A percentile compares a stretch with the other conserved stretches of the same genome.
Conservation (phyloP, 805 yeast genomes). For the Teunomyces atbi region DNA sequence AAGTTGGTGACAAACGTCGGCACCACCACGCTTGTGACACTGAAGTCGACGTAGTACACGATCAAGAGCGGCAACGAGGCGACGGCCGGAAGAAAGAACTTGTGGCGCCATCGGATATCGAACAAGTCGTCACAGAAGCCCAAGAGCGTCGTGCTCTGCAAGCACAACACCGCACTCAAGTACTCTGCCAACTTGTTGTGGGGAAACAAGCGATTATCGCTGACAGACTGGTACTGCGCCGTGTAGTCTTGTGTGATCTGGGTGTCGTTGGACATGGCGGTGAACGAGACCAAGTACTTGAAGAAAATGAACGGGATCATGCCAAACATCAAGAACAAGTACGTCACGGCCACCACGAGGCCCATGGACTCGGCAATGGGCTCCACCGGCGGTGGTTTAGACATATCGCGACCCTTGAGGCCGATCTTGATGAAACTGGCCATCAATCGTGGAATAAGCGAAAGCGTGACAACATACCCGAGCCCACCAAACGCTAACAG, state of each 20-base stretch:
- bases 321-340: slow-evolving; percentile 74
- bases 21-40: slow-evolving; percentile 81
- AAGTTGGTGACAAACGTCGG: slow-evolving; percentile 62
- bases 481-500: slow-evolving; percentile 65
- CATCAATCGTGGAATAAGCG: slow-evolving; percentile 67
- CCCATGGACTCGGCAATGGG: slow-evolving; percentile 88
- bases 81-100: slow-evolving; percentile 91
- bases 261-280: slow-evolving; percentile 34
- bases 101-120: slow-evolving; percentile 96
- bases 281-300: slow-evolving; percentile 60
- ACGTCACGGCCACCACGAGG: slow-evolving; percentile 79
- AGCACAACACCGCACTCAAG: slow-evolving; percentile 77
- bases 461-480: slow-evolving; percentile 61
- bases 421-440: slow-evolving; percentile 73
- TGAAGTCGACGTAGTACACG: slow-evolving; percentile 91
- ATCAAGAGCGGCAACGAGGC: slow-evolving; percentile 89
- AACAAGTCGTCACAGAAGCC: slow-evolving; percentile 94
- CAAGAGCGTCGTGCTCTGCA: slow-evolving; percentile 77
- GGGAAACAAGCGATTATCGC: slow-evolving; percentile 54
- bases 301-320: slow-evolving; percentile 87
- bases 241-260: slow-evolving; percentile 31
- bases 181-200: slow-evolving; percentile 82
- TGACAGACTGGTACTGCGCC: slow-evolving; percentile 32
- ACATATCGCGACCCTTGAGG: slow-evolving; percentile 78
- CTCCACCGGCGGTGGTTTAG: slow-evolving; percentile 67